phyloP scores from a whole-genome alignment of 2,329 filamentous ascomycete genomes.

The Scorias spongiosa region DNA sequence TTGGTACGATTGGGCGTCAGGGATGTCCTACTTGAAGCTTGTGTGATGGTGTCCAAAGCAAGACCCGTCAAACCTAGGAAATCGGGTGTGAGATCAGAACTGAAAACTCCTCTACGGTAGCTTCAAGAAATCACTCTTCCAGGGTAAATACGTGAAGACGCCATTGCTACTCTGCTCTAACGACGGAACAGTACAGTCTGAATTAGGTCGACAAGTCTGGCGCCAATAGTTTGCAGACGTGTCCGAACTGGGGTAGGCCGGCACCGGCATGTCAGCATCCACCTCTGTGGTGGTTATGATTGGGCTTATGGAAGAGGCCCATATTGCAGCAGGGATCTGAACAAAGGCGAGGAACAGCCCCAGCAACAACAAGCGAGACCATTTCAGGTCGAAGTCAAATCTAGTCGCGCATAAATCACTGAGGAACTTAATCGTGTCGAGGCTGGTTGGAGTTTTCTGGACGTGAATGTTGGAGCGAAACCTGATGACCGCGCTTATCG shows the following conservation, averaged over 20 bases:
- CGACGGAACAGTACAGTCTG: background rate
- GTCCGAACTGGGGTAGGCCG: background rate
- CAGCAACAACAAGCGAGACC: background rate
- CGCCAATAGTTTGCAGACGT: background rate
- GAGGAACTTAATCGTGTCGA: background rate
- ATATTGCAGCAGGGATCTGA: background rate
- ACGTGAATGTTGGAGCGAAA: background rate
- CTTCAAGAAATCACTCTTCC: background rate
- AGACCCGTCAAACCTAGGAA: background rate
- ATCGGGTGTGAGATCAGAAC: background rate
- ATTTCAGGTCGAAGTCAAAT: background rate
- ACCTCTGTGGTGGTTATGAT: background rate
- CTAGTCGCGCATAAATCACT: background rate
- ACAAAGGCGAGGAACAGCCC: background rate
- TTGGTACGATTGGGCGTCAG: background rate
- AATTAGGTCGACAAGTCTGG: background rate
- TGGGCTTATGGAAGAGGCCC: background rate
- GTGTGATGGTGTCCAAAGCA: background rate
- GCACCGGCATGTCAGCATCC: background rate
- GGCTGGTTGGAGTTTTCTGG: background rate
- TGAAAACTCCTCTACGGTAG: no score
- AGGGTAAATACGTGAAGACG: background rate
- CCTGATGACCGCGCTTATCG: background rate
- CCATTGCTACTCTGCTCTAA: background rate
- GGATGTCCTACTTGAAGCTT: background rate